A percentile compares a stretch with the other conserved stretches of the same genome.
These are phyloP conservation scores for Eutypella sp. DNA, from an alignment of 2,329 filamentous ascomycete species.

Conservation along the genomic window DNA sequence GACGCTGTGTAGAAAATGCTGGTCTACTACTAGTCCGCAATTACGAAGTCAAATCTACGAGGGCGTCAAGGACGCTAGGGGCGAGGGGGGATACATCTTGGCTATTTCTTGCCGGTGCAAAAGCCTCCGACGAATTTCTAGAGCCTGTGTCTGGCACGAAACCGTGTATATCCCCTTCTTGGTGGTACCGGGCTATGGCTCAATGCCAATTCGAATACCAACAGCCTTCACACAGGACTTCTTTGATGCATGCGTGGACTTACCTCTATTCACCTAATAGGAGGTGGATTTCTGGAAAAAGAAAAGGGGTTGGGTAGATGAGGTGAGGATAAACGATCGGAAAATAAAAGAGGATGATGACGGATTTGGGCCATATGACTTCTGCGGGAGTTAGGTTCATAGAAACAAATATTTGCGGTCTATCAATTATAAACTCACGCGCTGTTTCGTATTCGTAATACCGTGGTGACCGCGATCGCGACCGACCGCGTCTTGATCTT, in stretches of 20 bases:
- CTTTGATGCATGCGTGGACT: background rate
- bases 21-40: too few species aligned
- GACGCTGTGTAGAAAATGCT: background rate
- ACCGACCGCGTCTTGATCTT: too few species aligned
- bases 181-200: too few species aligned
- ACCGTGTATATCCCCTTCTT: too few species aligned
- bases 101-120: too few species aligned
- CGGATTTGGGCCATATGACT: slow-evolving; percentile 12
- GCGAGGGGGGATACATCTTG: too few species aligned
- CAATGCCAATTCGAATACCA: too few species aligned
- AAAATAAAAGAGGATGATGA: slow-evolving; percentile 3
- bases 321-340: slow-evolving; percentile 1
- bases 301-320: background rate
- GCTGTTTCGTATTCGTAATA: slow-evolving; percentile 12
- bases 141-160: too few species aligned
- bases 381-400: slow-evolving; percentile 31
- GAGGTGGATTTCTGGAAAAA: background rate
- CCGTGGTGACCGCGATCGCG: too few species aligned
- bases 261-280: background rate
- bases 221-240: background rate
- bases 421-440: slow-evolving; percentile 31
- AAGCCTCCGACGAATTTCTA: too few species aligned
- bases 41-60: too few species aligned
- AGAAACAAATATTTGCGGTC: slow-evolving; percentile 21
- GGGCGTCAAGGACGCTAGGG: too few species aligned